phyloP scores from a whole-genome alignment of 1,139 yeast species.

The Suhomyces coccinellae region DNA sequence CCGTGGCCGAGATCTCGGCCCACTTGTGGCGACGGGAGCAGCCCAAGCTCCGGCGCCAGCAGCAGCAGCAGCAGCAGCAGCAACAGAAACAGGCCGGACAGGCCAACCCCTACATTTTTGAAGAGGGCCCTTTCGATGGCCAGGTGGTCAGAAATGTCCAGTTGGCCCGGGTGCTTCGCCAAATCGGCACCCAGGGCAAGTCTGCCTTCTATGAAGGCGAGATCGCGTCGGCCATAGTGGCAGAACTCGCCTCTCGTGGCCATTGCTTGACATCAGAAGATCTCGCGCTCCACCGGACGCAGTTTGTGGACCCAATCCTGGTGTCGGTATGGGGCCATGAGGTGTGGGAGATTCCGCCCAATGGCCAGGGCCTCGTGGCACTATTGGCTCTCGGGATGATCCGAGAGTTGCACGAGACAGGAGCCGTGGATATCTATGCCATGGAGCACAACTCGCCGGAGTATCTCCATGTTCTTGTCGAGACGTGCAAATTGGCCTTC shows the following conservation, averaged over 20 bases:
- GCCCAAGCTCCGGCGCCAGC: constrained; percentile 39
- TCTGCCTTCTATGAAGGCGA: constrained; percentile 69
- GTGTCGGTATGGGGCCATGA: constrained; percentile 45
- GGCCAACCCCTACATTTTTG: constrained; percentile 37
- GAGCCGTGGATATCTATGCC: constrained; percentile 43
- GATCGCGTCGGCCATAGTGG: constrained; percentile 65
- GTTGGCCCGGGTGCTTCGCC: constrained; percentile 54
- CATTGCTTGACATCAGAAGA: constrained; percentile 61
- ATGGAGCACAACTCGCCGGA: constrained; percentile 69
- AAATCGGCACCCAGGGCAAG: constrained; percentile 58
- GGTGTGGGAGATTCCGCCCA: constrained; percentile 80
- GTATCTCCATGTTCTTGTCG: constrained; percentile 68
- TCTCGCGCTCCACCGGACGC: constrained; percentile 54
- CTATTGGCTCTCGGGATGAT: constrained; percentile 67
- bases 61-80: constrained; percentile 35
- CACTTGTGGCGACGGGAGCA: constrained; percentile 49
- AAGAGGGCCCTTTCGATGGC: constrained; percentile 56
- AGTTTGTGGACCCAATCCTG: constrained; percentile 62
- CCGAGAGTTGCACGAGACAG: constrained; percentile 51
- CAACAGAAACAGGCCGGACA: too few relatives aligned
- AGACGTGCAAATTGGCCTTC: constrained; percentile 70
- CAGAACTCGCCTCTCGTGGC: constrained; percentile 50
- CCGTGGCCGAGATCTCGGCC: constrained; percentile 61
- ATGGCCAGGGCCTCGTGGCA: constrained; percentile 78
- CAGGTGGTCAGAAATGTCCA: constrained; percentile 35